phyloP scores from a whole-genome alignment of 495 filamentous ascomycete genomes.

The Gamarada debralockiae region DNA sequence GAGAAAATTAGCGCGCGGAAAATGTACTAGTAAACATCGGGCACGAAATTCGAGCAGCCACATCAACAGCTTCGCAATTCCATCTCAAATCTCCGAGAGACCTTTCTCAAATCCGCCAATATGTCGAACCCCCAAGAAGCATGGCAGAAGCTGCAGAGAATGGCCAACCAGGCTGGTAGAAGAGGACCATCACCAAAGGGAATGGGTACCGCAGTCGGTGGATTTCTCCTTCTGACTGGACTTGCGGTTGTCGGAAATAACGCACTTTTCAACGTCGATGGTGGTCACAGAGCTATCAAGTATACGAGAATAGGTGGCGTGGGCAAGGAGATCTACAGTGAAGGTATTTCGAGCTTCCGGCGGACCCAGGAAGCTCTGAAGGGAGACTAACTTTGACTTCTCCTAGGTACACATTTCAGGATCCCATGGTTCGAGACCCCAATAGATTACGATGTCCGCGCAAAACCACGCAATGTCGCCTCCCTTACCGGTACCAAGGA shows the following conservation, averaged over 20 bases:
- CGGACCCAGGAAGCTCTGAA: constrained; percentile 1
- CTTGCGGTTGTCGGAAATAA: constrained; percentile 67
- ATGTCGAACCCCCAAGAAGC: constrained; percentile 26
- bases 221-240: constrained; percentile 59
- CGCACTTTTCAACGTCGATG: constrained; percentile 97
- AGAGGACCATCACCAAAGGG: constrained; percentile 20
- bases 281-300: constrained; percentile 98
- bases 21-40: constrained; percentile 21
- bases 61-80: constrained; percentile 6
- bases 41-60: background rate
- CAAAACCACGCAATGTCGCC: constrained; percentile 92
- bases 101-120: constrained; percentile 9
- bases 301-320: constrained; percentile 93
- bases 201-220: constrained; percentile 32
- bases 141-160: constrained; percentile 30
- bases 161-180: constrained; percentile 36
- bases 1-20: constrained; percentile 10
- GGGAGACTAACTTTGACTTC: constrained; percentile 19
- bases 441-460: constrained; percentile 94
- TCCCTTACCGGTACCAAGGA: constrained; percentile 99
- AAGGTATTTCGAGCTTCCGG: constrained; percentile 58
- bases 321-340: constrained; percentile 89
- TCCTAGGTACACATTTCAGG: constrained; percentile 80
- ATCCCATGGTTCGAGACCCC: constrained; percentile 98
- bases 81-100: background rate